These are phyloP conservation scores for Plasmodium yoelii DNA, from an alignment of 169 alveolate species.

Conservation along the genomic window DNA sequence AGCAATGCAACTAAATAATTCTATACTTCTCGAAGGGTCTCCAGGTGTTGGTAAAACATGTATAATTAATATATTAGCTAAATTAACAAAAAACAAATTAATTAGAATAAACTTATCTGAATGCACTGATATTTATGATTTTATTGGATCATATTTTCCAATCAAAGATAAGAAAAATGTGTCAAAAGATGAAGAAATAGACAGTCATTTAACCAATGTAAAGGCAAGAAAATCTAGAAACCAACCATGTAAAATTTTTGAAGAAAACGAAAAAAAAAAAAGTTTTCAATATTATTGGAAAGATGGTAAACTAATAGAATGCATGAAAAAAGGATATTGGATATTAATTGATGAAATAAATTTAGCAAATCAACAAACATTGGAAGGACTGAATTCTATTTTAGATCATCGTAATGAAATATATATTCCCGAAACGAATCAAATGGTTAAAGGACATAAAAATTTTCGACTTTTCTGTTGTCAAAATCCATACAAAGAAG, in stretches of 20 bases:
- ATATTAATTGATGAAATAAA: conserved; percentile 98
- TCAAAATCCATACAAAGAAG: conserved; percentile 97
- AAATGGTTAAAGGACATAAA: conserved; percentile 93
- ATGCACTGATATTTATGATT: conserved; percentile 96
- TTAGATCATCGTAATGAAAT: conserved; percentile 98
- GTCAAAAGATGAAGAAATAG: not conserved
- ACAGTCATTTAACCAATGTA: not conserved
- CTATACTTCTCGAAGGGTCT: conserved; percentile 98
- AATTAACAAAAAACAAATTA: conserved; percentile 87
- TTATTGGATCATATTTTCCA: conserved; percentile 94
- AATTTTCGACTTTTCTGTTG: conserved; percentile 98
- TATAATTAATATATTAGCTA: conserved; percentile 93
- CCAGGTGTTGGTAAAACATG: conserved; percentile 99
- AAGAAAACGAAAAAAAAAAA: not conserved
- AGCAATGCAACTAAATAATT: conserved; percentile 91
- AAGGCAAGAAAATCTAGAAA: not conserved
- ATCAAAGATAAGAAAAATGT: conserved; percentile 64
- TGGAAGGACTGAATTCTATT: conserved; percentile 99
- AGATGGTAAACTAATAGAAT: conserved; percentile 98
- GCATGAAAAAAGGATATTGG: conserved; percentile 98
- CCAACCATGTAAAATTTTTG: not conserved
- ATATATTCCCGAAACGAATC: conserved; percentile 96
- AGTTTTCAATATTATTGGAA: conserved; percentile 91
- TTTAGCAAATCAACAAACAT: conserved; percentile 97
- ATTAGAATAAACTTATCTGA: conserved; percentile 96